Evolutionary conservation across 2,329 filamentous ascomycete species (phyloP), one percentile per base, ranked within the genome.

Genomic region (Ceratocystis lukuohia): DNA sequence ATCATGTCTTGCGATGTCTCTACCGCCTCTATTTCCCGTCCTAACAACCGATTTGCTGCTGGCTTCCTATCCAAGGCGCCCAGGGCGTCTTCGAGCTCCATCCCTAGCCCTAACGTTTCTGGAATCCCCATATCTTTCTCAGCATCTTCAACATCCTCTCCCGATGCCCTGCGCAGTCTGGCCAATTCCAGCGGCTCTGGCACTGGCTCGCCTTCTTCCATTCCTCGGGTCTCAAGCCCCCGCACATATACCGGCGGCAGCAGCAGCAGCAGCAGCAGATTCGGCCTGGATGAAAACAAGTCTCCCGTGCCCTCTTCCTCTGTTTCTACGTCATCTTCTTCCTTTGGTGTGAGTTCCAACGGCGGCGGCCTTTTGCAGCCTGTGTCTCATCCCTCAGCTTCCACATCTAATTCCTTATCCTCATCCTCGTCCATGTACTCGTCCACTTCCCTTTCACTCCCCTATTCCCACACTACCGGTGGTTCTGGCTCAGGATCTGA

Each of bases 261-360:
- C 33, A 59, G 33, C 46, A 59, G 33, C 46, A 57, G 46, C 46
- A 25, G 33, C 37, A 57, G n/a, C 61, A 62, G 50, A 25, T 28
- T 37, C n/a, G 45, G 61, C 17, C 33, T 33, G n/a, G 66, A 67
- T 53, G 66, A 67, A 61, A 67, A 65, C 62, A 50, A 44, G 63
- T 63, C 45, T 45, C 59, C 63, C 25, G 53, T 33, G 50, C 61
- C 57, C 30, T 64, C 62, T 20, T 57, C 25, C n/a, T 56, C 48
- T 25, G 46, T 50, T 61, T 65, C 66, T 33, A 33, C 53, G 33
- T 65, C 63, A 28, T 65, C 63, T 20, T 65, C 63, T 67, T 67
- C 63, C 41, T 67, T 67, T 67, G 66, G 66, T 67, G 66, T 67
- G 66, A 67, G 66, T 67, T 63, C 37, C 41, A 56, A 37, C 56